Evolutionary conservation across 306 rosid species (phyloP), one percentile per base, ranked within the genome.

Genomic region (Cicer chorassanicum): DNA sequence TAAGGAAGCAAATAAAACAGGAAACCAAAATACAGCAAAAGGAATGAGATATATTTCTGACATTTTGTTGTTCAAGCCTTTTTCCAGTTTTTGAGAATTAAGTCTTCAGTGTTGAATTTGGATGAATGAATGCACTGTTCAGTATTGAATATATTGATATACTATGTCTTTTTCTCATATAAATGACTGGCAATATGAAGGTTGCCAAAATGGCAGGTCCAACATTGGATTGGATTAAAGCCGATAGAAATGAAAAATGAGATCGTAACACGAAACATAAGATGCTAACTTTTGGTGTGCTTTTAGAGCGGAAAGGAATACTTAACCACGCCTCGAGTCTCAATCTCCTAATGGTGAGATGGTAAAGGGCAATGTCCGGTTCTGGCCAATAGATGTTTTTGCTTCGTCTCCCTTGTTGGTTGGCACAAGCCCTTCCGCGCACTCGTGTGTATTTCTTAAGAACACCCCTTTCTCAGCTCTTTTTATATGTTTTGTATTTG

Each of bases 1-100:
- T 55, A 40, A 34, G 62, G 76, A 70, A 76, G 45, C 38, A 10
- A 29, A 12, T 11, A 78, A 76, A 81, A 79, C 24, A 7, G 18
- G 44, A 24, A 67, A 79, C 51, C n/a, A 79, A 46, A 80, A 12
- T 71, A 42, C 15, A 60, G 48, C 71, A 65, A 80, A 71, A 75
- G 65, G 45, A 51, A 63, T 39, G 9, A 56, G 9, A 73, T 21
- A 49, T 19, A 7, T 39, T 72, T 73, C 64, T 42, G 53, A 57
- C 19, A 34, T 66, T 72, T 5, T 48, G 42, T 2, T 38, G 41
- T 46, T 66, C 19, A 73, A 44, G 38, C 40, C 7, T 72, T 57
- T 49, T 56, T 39, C 44, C 12, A 0, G 7, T 38, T 61, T 72
- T 41, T 67, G 63, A 73, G 49, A 66, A 54, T 11, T 4, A 45